Base-by-base conservation (phyloP, 169 alveolate species). In the Babesia caballi region DNA sequence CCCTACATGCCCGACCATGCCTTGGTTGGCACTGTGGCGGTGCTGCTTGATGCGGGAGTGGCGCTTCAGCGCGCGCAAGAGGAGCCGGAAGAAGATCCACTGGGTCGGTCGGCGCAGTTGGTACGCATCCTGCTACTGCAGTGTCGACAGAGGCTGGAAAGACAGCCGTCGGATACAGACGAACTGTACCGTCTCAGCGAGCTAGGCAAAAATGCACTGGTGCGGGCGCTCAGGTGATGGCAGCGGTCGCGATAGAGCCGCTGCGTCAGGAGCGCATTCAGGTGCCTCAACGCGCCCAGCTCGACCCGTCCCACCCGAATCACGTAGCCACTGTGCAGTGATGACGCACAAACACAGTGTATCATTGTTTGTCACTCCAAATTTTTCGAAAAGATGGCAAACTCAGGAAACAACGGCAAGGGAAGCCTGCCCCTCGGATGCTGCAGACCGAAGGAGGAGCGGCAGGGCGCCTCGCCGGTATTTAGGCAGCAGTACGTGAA, bases 401-500 rank as follows among this genome's bases (percentile, higher is more conserved):
- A 42, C 73, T 9, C 42, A 28, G 25, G 21, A n/a, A 40, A 40
- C 28, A 52, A 23, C 32, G 42, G 14, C 3, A 41, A 23, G 23
- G 17, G 36, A 3, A 23, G 44, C 28, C 68, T 77, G 11, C 87
- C 87, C 12, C 46, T 78, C 52, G 44, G 87, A 12, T 78, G 87
- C 75, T 78, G 87, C 54, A 78, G 41, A 3, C 77, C 77, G 25
- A 38, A 59, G 19, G 82, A 35, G 11, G 76, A 68, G 23, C 25
- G 74, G 17, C 65, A 42, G 50, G 58, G 25, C 33, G 38, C 35
- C 25, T 32, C 69, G 15, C 87, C 87, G 5, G 83, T 78, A 5
- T 78, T 78, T 35, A 78, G 63, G 44, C 87, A 78, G 41, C 87
- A 78, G 44, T 78, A 56, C 53, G 46, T 78, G 42, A 78, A 35